Evolutionary conservation across 108 stramenopile species (phyloP), one percentile per base, ranked within the genome.

Genomic region (Epithemia pelagica): DNA sequence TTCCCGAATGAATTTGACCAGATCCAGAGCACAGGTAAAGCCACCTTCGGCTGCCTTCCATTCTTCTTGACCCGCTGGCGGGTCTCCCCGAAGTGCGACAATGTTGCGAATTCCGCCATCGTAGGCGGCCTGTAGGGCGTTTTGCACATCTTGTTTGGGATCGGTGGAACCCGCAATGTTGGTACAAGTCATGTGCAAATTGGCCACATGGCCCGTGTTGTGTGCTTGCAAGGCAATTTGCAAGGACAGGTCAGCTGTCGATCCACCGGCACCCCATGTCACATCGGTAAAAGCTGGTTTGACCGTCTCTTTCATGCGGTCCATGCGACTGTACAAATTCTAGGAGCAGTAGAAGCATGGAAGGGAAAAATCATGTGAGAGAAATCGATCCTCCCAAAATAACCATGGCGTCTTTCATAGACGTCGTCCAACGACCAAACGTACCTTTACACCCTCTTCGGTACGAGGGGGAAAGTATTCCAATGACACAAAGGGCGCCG

Each of bases 221-320:
- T 95, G 88, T 8, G 87, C 84, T 61, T 95, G 81, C 18, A 82
- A 59, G 25, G 92, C 90, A 31, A 99, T 77, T 23, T 98, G 86
- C 65, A 99, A 64, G 10, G 96, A 96, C 28, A 99, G 81, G 2
- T 97, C 96, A 20, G 97, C 94, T 24, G 99, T 99, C 62, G 94
- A 95, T 23, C 99, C 99, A 31, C 99, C 99, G 29, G 99, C 99
- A 67, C 99, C 99, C 98, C 98, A 99, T 8, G 99, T 99, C 75
- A 98, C 87, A 74, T 99, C 99, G 51, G 89, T 89, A 79, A 95
- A 99, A 20, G 98, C 82, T 1, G 97, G 96, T 59, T 78, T 77
- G 67, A 87, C 76, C 46, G 85, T 76, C 54, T 73, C 65, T 55
- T 82, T 83, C 94, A 97, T 96, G 32, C 96, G 90, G 10, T 88